Evolutionary conservation across 1,284 basidiomycete species (phyloP).

Genomic region (Xerocomus minutiporus): DNA sequence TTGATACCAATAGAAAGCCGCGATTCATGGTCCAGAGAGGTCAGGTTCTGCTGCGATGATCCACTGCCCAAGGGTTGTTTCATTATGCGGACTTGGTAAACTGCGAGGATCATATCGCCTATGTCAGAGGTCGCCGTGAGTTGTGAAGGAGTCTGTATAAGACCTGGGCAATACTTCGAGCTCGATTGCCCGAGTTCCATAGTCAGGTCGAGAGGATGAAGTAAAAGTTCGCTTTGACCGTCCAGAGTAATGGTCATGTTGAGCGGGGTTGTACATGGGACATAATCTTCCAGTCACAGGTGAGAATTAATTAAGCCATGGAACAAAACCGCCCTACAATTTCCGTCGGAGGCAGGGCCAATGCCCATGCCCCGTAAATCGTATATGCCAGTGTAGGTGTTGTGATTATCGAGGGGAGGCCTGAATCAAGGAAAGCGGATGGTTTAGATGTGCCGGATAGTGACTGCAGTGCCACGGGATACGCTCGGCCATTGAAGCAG

Average conservation of each 20-base stretch:
- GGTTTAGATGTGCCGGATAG: conserved; percentile 39
- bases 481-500: conserved; percentile 46
- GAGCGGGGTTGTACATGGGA: conserved; percentile 63
- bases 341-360: conserved; percentile 52
- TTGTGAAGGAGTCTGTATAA: conserved; percentile 53
- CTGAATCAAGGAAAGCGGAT: conserved; percentile 65
- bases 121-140: conserved; percentile 37
- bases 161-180: conserved; percentile 53
- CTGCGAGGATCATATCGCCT: conserved; percentile 67
- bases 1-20: conserved; percentile 54
- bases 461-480: conserved; percentile 38
- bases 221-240: conserved; percentile 47
- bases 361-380: conserved; percentile 69
- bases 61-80: conserved; percentile 46
- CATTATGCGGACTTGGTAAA: conserved; percentile 59
- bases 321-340: conserved; percentile 44
- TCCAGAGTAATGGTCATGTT: conserved; percentile 66
- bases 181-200: conserved; percentile 37
- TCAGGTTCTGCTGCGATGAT: conserved; percentile 6
- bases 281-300: conserved; percentile 48
- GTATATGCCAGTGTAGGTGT: conserved; percentile 59
- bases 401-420: conserved; percentile 60
- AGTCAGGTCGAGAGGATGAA: conserved; percentile 71
- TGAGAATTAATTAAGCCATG: background rate
- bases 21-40: conserved; percentile 22